Base-by-base conservation (phyloP, 768 basidiomycete genomes). In the Termitomyces sp. region DNA sequence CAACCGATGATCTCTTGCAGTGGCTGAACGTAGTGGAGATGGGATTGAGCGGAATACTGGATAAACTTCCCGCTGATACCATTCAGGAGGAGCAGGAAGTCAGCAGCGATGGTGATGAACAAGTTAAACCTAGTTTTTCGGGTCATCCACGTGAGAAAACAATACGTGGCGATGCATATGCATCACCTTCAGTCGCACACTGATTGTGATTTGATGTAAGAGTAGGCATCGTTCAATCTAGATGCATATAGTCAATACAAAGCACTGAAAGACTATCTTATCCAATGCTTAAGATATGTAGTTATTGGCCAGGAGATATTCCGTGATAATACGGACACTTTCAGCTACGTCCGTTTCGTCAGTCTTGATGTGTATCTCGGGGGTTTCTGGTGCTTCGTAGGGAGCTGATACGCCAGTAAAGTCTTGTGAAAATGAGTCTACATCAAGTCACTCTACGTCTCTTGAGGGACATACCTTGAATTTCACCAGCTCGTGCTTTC, bases 331-430 rank as follows among this genome's bases (percentile, higher is more conserved):
- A 61, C 79, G 76, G 46, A 98, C 94, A 53, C 92, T 87, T 56
- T 87, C 84, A 24, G 79, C 76, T 34, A 98, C 88, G 64, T 88
- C 83, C 26, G 79, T 79, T 70, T 94, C 80, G 67, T 91, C 82
- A 2, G 96, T 98, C 68, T 82, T 86, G 72, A 99, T 89, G 75
- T 95, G 94, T 59, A 99, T 83, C 73, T 98, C 97, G 43, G 97
- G 88, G 14, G 74, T 73, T 56, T 79, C 77, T 18, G 97, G 97
- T 5, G 86, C 83, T 73, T 98, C 97, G 71, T 98, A 98, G 18
- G 97, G 97, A 5, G 97, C 93, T 22, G 94, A 95, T 69, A 98
- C 89, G 7, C 97, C 97, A 47, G 97, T 98, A 74, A 99, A 99
- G 55, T 98, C 97, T 98, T 67, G 3, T 44, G n/a, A 32, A 54